phyloP scores from a whole-genome alignment of 2,329 filamentous ascomycete species.

The Dactylellina parvicollis region DNA sequence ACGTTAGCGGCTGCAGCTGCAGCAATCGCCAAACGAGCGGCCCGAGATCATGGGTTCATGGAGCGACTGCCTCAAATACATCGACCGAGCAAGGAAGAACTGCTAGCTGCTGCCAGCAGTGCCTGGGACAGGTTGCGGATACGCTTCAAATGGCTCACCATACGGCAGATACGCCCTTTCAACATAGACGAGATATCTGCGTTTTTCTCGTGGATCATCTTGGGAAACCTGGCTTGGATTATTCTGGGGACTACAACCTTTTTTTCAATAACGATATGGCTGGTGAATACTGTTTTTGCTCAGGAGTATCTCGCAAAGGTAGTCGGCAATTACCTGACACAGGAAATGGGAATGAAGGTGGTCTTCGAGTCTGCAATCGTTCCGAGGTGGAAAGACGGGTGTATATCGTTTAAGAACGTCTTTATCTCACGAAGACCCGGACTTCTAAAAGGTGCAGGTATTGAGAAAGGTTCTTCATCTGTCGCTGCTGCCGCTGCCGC shows the following conservation, averaged over 20 bases:
- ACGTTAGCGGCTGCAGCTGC: constrained; percentile 40
- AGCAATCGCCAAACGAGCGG: constrained; percentile 50
- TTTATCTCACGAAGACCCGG: constrained; percentile 93
- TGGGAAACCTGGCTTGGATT: constrained; percentile 94
- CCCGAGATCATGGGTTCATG: constrained; percentile 65
- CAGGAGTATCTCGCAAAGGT: constrained; percentile 94
- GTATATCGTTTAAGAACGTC: constrained; percentile 96
- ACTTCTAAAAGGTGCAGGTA: constrained; percentile 71
- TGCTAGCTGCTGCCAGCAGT: constrained; percentile 87
- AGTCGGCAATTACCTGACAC: constrained; percentile 94
- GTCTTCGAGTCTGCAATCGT: constrained; percentile 98
- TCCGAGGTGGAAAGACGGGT: constrained; percentile 91
- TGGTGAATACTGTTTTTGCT: constrained; percentile 94
- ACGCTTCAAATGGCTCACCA: constrained; percentile 97
- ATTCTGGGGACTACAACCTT: constrained; percentile 97
- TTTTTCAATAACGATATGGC: constrained; percentile 87
- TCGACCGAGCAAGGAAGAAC: constrained; percentile 89
- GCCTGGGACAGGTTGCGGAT: constrained; percentile 92
- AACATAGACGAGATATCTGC: constrained; percentile 96
- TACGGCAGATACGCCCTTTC: constrained; percentile 90
- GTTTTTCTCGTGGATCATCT: constrained; percentile 91
- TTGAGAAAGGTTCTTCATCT: constrained; percentile 89
- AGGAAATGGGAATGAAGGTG: constrained; percentile 90
- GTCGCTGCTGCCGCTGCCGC: constrained; percentile 86
- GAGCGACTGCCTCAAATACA: constrained; percentile 78